Base-by-base conservation (phyloP, 2,329 filamentous ascomycete species). In the Stromatinia cepivora region DNA sequence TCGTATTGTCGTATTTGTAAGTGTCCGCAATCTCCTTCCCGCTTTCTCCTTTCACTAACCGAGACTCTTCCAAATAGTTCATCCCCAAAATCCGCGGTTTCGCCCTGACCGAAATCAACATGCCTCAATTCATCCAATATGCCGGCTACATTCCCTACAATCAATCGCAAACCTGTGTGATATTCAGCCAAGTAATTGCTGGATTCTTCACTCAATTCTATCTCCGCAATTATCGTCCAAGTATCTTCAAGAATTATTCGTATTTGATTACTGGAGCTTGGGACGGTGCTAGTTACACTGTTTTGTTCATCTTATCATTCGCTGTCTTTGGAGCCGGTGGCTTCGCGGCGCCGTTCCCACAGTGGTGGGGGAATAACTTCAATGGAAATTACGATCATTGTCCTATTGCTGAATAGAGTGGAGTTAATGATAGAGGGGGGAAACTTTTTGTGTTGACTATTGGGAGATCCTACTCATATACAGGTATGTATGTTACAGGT, bases 131-230 rank as follows among this genome's bases (percentile, higher is more conserved):
- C 69, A 82, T 87, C 66, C 84, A 86, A 72, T 86, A 81, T 67
- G 82, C 84, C 11, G 85, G 84, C 20, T 86, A 79, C 67, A 83
- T 87, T 66, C 84, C 85, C 0, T 86, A 85, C 77, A 85, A 86
- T 75, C 77, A 79, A 56, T 83, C 82, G 0, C 85, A 87, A 75
- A 87, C 86, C 1, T 87, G 85, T 70, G 83, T 87, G 39, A 76
- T 87, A 62, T 76, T 84, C 69, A 85, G 81, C 74, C 80, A 81
- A 74, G 9, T 82, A 63, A 75, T 82, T 1, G 70, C 84, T 31
- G 84, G 84, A 31, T 81, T 84, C 71, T 70, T 80, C 34, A 75
- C 80, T 4, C 81, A 83, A 69, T 78, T 78, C 59, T 83, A 78
- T 64, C 77, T 83, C 25, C 76, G 81, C 25, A 77, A 77, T 54